Conservation (phyloP, 2,329 filamentous ascomycete species). For the Elsinoe ampelina region DNA sequence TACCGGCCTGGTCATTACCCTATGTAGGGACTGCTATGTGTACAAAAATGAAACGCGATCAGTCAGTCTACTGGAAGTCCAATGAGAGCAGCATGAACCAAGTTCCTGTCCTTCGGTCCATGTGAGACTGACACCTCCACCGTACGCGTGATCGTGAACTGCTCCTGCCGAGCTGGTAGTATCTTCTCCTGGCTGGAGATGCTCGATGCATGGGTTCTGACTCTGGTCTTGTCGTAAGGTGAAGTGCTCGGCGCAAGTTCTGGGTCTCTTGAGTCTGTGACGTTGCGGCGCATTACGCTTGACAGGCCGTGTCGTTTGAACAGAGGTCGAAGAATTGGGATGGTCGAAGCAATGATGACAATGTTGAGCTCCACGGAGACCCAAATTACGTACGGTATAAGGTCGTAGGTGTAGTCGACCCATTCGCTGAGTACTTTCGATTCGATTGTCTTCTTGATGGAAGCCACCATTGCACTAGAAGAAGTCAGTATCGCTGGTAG, state of each 20-base stretch:
- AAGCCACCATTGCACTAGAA: conserved; percentile 23
- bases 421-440: conserved; percentile 20
- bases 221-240: conserved; percentile 15
- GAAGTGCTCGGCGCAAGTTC: conserved; percentile 9
- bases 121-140: conserved; percentile 21
- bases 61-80: conserved; percentile 17
- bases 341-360: conserved; percentile 25
- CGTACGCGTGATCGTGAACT: conserved; percentile 17
- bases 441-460: conserved; percentile 25
- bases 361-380: conserved; percentile 28
- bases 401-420: conserved; percentile 25
- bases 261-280: conserved; percentile 14
- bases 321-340: conserved; percentile 23
- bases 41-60: not conserved
- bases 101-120: conserved; percentile 18
- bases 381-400: conserved; percentile 22
- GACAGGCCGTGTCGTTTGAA: conserved; percentile 17
- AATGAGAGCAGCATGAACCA: conserved; percentile 25
- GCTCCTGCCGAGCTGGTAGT: conserved; percentile 13
- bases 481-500: not conserved
- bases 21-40: conserved; percentile 1
- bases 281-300: conserved; percentile 14
- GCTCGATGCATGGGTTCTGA: conserved; percentile 12
- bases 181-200: conserved; percentile 17
- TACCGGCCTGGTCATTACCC: not conserved